Evolutionary conservation across 257 asterid genomes (phyloP).

Genomic region (Solanum raphanifolium): DNA sequence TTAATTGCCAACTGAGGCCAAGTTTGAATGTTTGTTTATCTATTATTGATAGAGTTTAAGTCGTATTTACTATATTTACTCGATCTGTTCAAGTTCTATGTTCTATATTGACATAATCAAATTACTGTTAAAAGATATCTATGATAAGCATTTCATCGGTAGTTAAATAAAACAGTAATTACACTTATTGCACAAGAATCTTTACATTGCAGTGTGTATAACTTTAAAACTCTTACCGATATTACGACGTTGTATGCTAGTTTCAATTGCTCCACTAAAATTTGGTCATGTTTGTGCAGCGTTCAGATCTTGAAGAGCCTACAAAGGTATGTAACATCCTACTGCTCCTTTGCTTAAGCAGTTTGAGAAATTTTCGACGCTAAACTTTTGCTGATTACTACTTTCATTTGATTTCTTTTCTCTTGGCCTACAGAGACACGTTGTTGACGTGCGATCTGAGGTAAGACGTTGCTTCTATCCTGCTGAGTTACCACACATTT

Average conservation of each 20-base stretch:
- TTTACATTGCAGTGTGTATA: background rate
- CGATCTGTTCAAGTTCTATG: background rate
- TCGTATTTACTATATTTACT: background rate
- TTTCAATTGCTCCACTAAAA: background rate
- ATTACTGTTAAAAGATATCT: background rate
- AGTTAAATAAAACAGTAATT: background rate
- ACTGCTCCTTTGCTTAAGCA: background rate
- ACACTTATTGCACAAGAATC: background rate
- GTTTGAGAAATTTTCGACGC: background rate
- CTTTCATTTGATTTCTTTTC: background rate
- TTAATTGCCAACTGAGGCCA: background rate
- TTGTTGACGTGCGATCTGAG: constrained; percentile 64
- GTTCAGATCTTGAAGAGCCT: constrained; percentile 13
- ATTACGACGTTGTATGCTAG: background rate
- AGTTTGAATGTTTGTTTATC: background rate
- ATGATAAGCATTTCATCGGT: background rate
- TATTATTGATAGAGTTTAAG: background rate
- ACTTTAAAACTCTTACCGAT: background rate
- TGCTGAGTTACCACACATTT: background rate
- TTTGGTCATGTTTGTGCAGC: constrained; percentile 25
- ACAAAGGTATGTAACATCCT: constrained; percentile 19
- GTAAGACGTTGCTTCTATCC: constrained; percentile 23
- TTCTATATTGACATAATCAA: background rate
- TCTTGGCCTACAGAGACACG: constrained; percentile 36
- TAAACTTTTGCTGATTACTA: background rate